Base-by-base conservation (phyloP, 495 filamentous ascomycete species). In the Evernia prunastri region DNA sequence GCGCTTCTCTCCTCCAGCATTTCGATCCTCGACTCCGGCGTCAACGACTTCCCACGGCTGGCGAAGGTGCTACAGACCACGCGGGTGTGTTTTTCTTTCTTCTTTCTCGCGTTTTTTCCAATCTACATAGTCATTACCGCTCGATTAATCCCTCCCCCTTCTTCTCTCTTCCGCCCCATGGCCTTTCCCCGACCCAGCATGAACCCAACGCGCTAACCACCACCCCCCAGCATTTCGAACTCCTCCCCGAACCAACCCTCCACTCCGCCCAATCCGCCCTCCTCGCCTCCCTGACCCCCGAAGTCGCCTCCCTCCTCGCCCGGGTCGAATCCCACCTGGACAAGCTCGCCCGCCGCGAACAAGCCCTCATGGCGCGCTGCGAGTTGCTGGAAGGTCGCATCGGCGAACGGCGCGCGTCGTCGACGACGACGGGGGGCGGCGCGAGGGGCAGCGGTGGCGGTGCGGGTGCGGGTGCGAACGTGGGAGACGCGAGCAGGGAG, bases 1-100 rank as follows among this genome's bases (percentile, higher is more conserved):
- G 79, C 83, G 31, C 81, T 90, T n/a, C 83, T 92, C 59, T 86
- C 89, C 66, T 88, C 86, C 39, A 86, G 85, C 33, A 89, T 91
- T 71, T 78, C 77, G 13, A 90, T 87, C 59, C 84, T 92, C 63
- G 85, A 89, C 68, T 74, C 81, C 0, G 89, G 88, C 53, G 83
- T 90, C 60, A 81, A 76, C 70, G 89, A 92, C 74, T 90, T 90
- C 70, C 88, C 89, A 65, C 85, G 89, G 31, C 73, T 92, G 39
- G 78, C 81, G 65, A 87, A 85, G 69, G 87, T 91, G 59, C 79
- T 92, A 15, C 81, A 86, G 71, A 87, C 82, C 29, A 89, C 87
- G 31, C 76, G 88, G 64, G 88, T 90, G 79, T 56, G 81, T 64
- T 59, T n/a, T n/a, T n/a, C n/a, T n/a, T n/a, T n/a, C n/a, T n/a